Conservation (phyloP, 345 rosid species). For the Syzygium aromaticum region DNA sequence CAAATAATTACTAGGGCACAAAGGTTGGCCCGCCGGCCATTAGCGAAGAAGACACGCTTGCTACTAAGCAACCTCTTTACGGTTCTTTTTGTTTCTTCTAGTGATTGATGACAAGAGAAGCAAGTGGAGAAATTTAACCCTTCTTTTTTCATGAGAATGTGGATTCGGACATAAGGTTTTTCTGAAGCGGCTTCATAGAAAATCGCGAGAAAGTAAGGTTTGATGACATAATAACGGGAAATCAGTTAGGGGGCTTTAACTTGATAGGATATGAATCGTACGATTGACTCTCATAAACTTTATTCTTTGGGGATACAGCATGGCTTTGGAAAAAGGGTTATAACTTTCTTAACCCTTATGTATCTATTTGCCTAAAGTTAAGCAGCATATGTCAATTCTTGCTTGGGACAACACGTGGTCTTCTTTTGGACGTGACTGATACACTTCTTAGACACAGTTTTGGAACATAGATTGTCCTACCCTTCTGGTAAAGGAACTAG, state of each 20-base stretch:
- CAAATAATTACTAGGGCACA: not conserved
- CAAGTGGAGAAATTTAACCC: not conserved
- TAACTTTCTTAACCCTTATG: not conserved
- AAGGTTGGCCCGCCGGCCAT: fast-evolving
- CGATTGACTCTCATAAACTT: not conserved
- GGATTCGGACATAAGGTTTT: not conserved
- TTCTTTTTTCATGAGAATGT: not conserved
- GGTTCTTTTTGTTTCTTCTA: not conserved
- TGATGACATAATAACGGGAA: not conserved
- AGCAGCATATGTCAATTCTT: not conserved
- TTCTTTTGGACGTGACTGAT: not conserved
- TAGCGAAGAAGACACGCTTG: not conserved
- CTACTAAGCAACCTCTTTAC: not conserved
- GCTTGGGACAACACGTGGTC: not conserved
- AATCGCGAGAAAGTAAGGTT: not conserved
- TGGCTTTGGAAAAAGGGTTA: not conserved
- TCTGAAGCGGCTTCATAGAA: not conserved
- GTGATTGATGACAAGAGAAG: not conserved
- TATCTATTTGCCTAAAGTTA: not conserved
- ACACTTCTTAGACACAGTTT: not conserved
- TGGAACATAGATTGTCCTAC: too few species aligned
- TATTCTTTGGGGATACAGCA: not conserved
- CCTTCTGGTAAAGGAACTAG: too few species aligned
- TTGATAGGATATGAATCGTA: not conserved
- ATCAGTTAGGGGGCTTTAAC: not conserved